phyloP scores from a whole-genome alignment of 768 basidiomycete species.

The Clathrus columnatus region DNA sequence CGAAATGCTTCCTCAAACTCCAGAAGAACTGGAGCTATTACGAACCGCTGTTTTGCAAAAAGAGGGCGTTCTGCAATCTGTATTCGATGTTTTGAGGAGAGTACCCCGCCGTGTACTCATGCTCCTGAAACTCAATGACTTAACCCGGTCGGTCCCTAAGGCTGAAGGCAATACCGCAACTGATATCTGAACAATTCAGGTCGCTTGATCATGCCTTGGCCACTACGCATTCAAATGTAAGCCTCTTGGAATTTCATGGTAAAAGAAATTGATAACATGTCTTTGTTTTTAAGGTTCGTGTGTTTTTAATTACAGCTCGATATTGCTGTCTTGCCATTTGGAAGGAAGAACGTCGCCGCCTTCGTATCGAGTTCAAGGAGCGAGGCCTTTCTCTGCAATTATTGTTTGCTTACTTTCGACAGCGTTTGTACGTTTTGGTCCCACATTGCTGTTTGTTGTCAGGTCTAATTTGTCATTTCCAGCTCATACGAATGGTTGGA shows the following conservation, averaged over 20 bases:
- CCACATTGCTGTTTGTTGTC: neutral
- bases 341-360: constrained; percentile 51
- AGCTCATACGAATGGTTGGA: constrained; percentile 58
- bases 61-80: constrained; percentile 75
- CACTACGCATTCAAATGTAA: constrained; percentile 77
- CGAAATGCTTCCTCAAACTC: constrained; percentile 61
- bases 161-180: neutral
- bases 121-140: constrained; percentile 80
- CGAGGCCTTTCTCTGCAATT: constrained; percentile 42
- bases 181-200: constrained; percentile 28
- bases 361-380: constrained; percentile 36
- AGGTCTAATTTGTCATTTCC: constrained; percentile 6
- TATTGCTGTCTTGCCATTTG: constrained; percentile 79
- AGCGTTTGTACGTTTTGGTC: constrained; percentile 56
- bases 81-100: constrained; percentile 80
- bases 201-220: constrained; percentile 76
- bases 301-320: constrained; percentile 87
- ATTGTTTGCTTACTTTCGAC: constrained; percentile 40
- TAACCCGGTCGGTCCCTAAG: constrained; percentile 59
- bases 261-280: neutral
- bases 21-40: constrained; percentile 73
- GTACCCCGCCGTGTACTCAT: constrained; percentile 79
- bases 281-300: constrained; percentile 63
- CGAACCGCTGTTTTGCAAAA: constrained; percentile 71
- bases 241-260: constrained; percentile 12